Evolutionary conservation across 306 rosid species (phyloP).

Genomic region (Cicer pinnatifidum): DNA sequence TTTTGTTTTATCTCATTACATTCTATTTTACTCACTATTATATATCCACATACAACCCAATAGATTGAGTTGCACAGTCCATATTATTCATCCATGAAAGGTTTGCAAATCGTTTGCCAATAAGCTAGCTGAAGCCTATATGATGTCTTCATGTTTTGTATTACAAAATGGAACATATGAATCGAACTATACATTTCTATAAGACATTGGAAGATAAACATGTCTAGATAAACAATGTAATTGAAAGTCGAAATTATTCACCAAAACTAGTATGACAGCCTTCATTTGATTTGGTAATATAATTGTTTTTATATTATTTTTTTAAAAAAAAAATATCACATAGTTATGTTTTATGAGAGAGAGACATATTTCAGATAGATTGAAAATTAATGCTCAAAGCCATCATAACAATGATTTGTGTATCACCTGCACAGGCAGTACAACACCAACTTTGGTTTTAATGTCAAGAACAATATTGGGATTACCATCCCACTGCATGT

Average conservation of each 20-base stretch:
- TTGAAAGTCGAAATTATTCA: neutral
- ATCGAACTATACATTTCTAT: conserved; percentile 18
- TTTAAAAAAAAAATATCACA: neutral
- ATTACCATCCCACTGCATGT: conserved; percentile 96
- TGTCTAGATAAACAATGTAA: conserved; percentile 19
- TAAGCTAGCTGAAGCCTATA: conserved; percentile 24
- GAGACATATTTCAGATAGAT: too few species aligned
- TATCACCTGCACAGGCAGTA: conserved; percentile 84
- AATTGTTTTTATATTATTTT: neutral
- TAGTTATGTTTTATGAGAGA: neutral
- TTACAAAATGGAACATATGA: conserved; percentile 5
- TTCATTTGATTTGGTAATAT: conserved; percentile 8
- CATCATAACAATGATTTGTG: conserved; percentile 20
- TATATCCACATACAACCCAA: neutral
- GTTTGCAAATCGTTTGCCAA: conserved; percentile 32
- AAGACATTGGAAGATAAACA: neutral
- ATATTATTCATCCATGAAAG: conserved; percentile 27
- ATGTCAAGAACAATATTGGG: conserved; percentile 80
- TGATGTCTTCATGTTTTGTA: conserved; percentile 2
- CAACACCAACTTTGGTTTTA: conserved; percentile 77
- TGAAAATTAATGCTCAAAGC: conserved; percentile 1
- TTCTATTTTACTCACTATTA: neutral
- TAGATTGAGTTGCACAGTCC: conserved; percentile 17
- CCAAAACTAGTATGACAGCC: neutral
- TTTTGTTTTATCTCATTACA: neutral